phyloP scores from a whole-genome alignment of 345 rosid genomes.

The Rhodamnia rubescens region DNA sequence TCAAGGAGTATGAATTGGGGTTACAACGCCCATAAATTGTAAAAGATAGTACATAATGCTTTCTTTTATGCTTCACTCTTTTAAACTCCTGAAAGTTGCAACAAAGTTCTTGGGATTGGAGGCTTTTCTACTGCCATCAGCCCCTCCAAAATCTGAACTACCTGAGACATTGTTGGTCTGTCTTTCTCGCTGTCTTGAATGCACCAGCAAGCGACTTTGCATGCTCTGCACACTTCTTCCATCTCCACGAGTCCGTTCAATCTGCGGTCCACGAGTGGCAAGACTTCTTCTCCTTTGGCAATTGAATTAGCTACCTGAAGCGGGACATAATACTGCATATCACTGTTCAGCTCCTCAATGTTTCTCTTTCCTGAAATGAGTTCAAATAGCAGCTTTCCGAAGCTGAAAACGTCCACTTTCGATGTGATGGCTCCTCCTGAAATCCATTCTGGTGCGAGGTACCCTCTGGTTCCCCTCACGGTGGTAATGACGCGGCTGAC shows the following conservation, averaged over 20 bases:
- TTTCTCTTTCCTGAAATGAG: slow-evolving; percentile 5
- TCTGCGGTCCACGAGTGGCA: neutral
- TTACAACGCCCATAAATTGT: neutral
- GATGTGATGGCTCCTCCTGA: neutral
- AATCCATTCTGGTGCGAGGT: slow-evolving; percentile 4
- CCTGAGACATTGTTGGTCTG: neutral
- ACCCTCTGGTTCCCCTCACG: slow-evolving; percentile 2
- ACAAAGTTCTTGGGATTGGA: neutral
- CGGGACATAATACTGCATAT: neutral
- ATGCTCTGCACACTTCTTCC: neutral
- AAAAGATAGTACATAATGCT: neutral
- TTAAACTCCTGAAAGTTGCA: neutral
- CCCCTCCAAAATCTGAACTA: neutral
- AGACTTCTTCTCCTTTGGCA: neutral
- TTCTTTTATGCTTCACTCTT: neutral
- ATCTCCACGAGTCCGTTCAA: neutral
- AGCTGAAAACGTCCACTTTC: slow-evolving; percentile 14
- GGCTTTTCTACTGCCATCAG: neutral
- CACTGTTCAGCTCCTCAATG: neutral
- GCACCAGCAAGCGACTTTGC: neutral
- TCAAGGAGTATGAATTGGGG: neutral
- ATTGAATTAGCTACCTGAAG: neutral
- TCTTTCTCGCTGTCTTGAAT: slow-evolving; percentile 2
- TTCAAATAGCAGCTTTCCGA: slow-evolving; percentile 11
- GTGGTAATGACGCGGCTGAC: neutral